Evolutionary conservation across 371 early-diverging fungal genomes (phyloP), one percentile per base, ranked within the genome.

Genomic region (Mucor circinelloides): DNA sequence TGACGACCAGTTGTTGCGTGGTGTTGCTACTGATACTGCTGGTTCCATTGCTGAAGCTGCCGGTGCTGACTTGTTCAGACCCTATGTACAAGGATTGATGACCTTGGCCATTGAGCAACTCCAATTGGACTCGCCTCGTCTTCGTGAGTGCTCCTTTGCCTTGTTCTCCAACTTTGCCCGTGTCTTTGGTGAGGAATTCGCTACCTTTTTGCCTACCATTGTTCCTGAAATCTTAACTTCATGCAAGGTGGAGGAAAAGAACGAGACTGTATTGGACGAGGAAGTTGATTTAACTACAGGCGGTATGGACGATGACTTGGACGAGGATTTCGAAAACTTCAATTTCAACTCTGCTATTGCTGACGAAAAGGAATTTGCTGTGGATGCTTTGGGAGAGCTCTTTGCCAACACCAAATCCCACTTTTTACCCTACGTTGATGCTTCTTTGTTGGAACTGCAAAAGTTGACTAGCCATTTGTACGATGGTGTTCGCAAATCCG

Each of bases 361-460:
- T 5, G 93, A 94, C 19, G 96, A 96, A 70, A 96, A 95, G 78
- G 94, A 94, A 69, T 86, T 91, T 46, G 95, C 95, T n/a, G 88
- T 90, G 13, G 93, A 93, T 67, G 91, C 92, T 2, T 82, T 92
- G 28, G 95, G 91, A 34, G 93, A 94, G 71, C 73, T 96, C 28
- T 95, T 95, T 78, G 86, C 85, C 55, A 85, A 90, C 63, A 91
- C 94, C 8, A 77, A 84, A 9, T 64, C 82, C 0, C 83, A 87
- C 30, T 94, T 94, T 72, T 76, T 95, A 80, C 94, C 95, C 1
- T 94, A 93, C 68, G 87, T 93, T n/a, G 89, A 90, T 58, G 78
- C 81, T 21, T 81, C 85, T 23, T 75, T 93, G 23, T 74, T 86
- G 32, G 89, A 87, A 56, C 74, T 92, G 57, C 70, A 89, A 38